These are phyloP conservation scores for Boletus patriciae DNA, from an alignment of 768 basidiomycete species.

Conservation along the genomic window DNA sequence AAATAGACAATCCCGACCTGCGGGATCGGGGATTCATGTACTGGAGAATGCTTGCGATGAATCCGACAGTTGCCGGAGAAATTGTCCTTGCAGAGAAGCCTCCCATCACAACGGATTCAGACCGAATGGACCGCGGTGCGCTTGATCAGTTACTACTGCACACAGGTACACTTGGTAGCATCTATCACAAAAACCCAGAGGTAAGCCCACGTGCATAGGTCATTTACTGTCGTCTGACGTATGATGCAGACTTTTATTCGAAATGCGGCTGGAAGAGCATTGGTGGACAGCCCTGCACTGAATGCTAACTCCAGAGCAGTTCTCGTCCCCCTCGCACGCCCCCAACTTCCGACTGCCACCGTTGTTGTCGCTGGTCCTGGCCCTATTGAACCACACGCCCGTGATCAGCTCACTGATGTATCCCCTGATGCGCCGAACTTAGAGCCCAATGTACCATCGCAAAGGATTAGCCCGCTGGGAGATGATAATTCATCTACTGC, in stretches of 20 bases:
- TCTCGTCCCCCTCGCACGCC: slow-evolving; percentile 59
- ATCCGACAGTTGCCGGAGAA: slow-evolving; percentile 83
- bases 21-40: slow-evolving; percentile 99
- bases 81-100: slow-evolving; percentile 94
- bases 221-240: slow-evolving; percentile 11
- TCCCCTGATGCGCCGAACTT: slow-evolving; percentile 30
- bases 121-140: slow-evolving; percentile 94
- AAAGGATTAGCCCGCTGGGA: slow-evolving; percentile 20
- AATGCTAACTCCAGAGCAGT: slow-evolving; percentile 77
- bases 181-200: slow-evolving; percentile 98
- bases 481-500: slow-evolving; percentile 8
- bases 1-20: slow-evolving; percentile 96
- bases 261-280: slow-evolving; percentile 77
- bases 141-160: slow-evolving; percentile 93
- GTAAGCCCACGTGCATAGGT: slow-evolving; percentile 38
- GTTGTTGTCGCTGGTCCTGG: slow-evolving; percentile 62
- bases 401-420: slow-evolving; percentile 28
- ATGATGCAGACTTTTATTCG: slow-evolving; percentile 83
- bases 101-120: slow-evolving; percentile 95
- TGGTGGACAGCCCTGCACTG: slow-evolving; percentile 86
- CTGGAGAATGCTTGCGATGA: slow-evolving; percentile 95
- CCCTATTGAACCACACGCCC: slow-evolving; percentile 30
- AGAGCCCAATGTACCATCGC: slow-evolving; percentile 33
- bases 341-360: slow-evolving; percentile 43
- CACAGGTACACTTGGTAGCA: slow-evolving; percentile 90